Percentiles rank a stretch among this genome's conserved stretches.
Conservation (phyloP, 2,329 filamentous ascomycete species). For the Fusarium transvaalense region DNA sequence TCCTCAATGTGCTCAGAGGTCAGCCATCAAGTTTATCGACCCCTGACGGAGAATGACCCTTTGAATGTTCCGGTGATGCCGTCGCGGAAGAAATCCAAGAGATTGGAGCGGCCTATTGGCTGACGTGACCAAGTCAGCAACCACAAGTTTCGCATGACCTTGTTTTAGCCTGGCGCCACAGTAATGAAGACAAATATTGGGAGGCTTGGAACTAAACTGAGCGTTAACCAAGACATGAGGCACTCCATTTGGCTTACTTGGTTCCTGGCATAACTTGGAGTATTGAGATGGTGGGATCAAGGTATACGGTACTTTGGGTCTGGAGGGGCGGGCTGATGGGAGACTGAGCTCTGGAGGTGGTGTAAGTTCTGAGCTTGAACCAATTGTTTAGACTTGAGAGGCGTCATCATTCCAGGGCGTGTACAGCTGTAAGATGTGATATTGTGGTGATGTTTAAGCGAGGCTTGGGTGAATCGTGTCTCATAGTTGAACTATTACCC, state of each 20-base stretch:
- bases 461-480: constrained; percentile 6
- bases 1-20: neutral
- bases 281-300: constrained; percentile 26
- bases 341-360: constrained; percentile 19
- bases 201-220: constrained; percentile 14
- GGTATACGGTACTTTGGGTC: constrained; percentile 32
- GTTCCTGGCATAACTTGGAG: constrained; percentile 24
- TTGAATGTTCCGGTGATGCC: constrained; percentile 25
- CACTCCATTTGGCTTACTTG: constrained; percentile 18
- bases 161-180: constrained; percentile 16
- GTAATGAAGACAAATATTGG: constrained; percentile 6
- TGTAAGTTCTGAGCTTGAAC: constrained; percentile 28
- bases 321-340: constrained; percentile 18
- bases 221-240: constrained; percentile 4
- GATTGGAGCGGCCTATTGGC: constrained; percentile 16
- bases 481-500: constrained; percentile 2
- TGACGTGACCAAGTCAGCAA: constrained; percentile 42
- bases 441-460: neutral
- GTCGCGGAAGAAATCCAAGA: constrained; percentile 1
- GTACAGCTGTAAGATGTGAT: neutral
- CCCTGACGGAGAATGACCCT: constrained; percentile 22
- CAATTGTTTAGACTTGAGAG: constrained; percentile 12
- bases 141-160: constrained; percentile 28
- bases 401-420: constrained; percentile 23
- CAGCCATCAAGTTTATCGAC: constrained; percentile 1